phyloP scores from a whole-genome alignment of 306 rosid genomes.

The Fragaria iinumae region DNA sequence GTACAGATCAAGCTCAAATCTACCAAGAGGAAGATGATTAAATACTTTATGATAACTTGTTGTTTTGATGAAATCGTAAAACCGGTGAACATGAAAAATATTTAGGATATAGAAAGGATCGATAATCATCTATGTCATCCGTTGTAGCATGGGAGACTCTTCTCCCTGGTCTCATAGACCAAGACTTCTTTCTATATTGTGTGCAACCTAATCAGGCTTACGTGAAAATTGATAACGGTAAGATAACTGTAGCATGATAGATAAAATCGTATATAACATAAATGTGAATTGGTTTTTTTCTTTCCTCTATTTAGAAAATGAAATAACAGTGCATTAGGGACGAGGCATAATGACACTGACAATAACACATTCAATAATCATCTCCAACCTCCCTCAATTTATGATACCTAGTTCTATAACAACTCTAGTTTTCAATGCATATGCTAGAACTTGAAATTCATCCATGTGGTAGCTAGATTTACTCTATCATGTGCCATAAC shows the following conservation, averaged over 20 bases:
- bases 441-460: too few relatives aligned
- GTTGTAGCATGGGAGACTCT: background rate
- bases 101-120: too few relatives aligned
- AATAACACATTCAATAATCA: background rate
- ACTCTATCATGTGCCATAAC: slow-evolving; percentile 12
- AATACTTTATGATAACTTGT: too few relatives aligned
- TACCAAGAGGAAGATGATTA: background rate
- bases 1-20: background rate
- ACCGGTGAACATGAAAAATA: too few relatives aligned
- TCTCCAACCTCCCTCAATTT: background rate
- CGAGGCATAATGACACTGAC: background rate
- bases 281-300: background rate
- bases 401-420: background rate
- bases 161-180: background rate
- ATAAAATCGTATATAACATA: background rate
- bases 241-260: background rate
- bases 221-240: background rate
- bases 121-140: too few relatives aligned
- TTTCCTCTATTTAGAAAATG: background rate
- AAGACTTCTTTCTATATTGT: background rate
- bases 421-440: background rate
- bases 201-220: background rate
- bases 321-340: background rate
- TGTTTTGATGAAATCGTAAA: background rate
- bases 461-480: background rate